Percentiles rank a stretch among this genome's conserved stretches.
These are phyloP conservation scores for Macrotyloma uniflorum DNA, from an alignment of 306 rosid genomes.

Conservation along the genomic window DNA sequence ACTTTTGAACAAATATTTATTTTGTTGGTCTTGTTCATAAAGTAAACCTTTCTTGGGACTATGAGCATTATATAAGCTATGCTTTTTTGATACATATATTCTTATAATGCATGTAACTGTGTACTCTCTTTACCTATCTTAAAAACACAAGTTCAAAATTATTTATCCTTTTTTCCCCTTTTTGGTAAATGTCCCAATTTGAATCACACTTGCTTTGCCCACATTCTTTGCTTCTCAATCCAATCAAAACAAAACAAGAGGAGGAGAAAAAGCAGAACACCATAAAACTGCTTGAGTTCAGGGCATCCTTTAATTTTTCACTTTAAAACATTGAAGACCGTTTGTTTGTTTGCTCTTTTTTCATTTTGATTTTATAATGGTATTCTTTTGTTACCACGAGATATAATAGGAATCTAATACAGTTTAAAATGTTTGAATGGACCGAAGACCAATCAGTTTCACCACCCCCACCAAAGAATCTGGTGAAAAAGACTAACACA, in stretches of 20 bases:
- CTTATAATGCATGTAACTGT: neutral
- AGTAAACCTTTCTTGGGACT: conserved; percentile 14
- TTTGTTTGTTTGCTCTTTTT: conserved; percentile 30
- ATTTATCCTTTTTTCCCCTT: conserved; percentile 18
- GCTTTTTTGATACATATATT: neutral
- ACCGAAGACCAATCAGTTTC: conserved; percentile 57
- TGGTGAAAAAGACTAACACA: conserved; percentile 57
- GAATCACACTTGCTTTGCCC: conserved; percentile 42
- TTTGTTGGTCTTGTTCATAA: neutral
- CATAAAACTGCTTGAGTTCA: conserved; percentile 37
- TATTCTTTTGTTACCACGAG: conserved; percentile 32
- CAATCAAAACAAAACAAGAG: conserved; percentile 36
- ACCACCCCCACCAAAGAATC: conserved; percentile 54
- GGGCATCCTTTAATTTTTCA: conserved; percentile 44
- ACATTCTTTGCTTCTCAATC: conserved; percentile 47
- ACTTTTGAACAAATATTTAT: neutral
- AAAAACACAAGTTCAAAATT: conserved; percentile 25
- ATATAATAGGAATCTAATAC: conserved; percentile 40
- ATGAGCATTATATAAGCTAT: neutral
- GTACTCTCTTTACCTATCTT: neutral
- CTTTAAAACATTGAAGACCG: conserved; percentile 46
- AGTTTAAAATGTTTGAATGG: conserved; percentile 50
- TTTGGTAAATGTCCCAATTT: conserved; percentile 41
- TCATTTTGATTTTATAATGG: conserved; percentile 12
- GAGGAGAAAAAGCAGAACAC: conserved; percentile 17